Base-by-base conservation (phyloP, 192 early-diverging fungal species). In the Coemansia sp. region DNA sequence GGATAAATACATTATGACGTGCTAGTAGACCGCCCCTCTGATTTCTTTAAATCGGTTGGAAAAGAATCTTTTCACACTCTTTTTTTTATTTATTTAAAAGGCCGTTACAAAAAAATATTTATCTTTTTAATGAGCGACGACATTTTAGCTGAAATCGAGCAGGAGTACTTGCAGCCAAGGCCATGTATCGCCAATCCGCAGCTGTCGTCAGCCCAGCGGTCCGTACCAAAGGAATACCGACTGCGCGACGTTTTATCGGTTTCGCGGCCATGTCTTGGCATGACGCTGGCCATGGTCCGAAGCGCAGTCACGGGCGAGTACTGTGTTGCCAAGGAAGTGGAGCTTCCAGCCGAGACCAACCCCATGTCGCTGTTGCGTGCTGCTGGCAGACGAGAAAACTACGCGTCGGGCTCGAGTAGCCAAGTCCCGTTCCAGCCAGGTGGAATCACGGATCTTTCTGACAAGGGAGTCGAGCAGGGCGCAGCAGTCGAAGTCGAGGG, bases 381-480 rank as follows among this genome's bases (percentile, higher is more conserved):
- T 13, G 43, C 74, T 11, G 74, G 71, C 31, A 66, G 68, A 22
- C 73, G 64, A 7, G 67, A 73, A 18, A 74, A 65, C 68, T 84
- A 79, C 47, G 77, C 77, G 10, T 68, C 68, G 12, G 82, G 82
- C 0, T 65, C 71, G 5, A 68, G 43, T 31, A 47, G 59, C 40
- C 82, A 84, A 57, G 44, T 84, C 36, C 80, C 80, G 16, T 83
- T 83, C 52, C 80, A 75, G 60, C 80, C 80, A 1, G 80, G 80
- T 31, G 80, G 80, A 15, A 70, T 83, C 27, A 63, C 61, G 9
- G 66, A 51, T 11, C 46, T 5, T 12, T 33, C 52, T 6, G 46
- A 44, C n/a, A 36, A 8, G 10, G 34, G 44, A 6, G 12, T 62
- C 7, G 34, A 38, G 15, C 57, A 27, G 20, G 66, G 51, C 47